phyloP scores from a whole-genome alignment of 805 yeast species.

The Kuraishia cidri region DNA sequence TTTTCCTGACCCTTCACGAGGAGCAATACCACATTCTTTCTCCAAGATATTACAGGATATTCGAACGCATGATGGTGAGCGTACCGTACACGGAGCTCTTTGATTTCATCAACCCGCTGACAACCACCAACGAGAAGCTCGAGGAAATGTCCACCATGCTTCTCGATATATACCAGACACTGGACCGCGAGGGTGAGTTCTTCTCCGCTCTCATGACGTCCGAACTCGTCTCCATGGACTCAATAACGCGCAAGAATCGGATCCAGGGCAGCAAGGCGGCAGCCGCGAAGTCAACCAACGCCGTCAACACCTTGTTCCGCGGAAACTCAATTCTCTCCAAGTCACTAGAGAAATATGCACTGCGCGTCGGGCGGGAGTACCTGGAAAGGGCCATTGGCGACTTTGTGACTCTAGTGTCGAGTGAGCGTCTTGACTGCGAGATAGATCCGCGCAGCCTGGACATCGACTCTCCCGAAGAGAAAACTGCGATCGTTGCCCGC shows the following conservation, averaged over 20 bases:
- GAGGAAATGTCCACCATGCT: slow-evolving; percentile 51
- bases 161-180: slow-evolving; percentile 66
- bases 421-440: slow-evolving; percentile 55
- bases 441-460: slow-evolving; percentile 56
- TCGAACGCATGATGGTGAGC: slow-evolving; percentile 52
- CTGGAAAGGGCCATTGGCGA: slow-evolving; percentile 64
- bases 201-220: slow-evolving; percentile 56
- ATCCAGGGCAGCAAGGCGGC: slow-evolving; percentile 12
- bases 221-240: slow-evolving; percentile 48
- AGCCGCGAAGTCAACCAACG: slow-evolving; percentile 26
- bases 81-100: slow-evolving; percentile 46
- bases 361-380: slow-evolving; percentile 73
- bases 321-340: slow-evolving; percentile 82
- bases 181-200: slow-evolving; percentile 66
- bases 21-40: slow-evolving; percentile 53
- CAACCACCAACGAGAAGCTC: slow-evolving; percentile 25
- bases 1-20: slow-evolving; percentile 40
- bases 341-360: slow-evolving; percentile 68
- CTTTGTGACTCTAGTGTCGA: slow-evolving; percentile 44
- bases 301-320: slow-evolving; percentile 63
- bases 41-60: slow-evolving; percentile 45
- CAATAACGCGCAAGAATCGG: slow-evolving; percentile 31
- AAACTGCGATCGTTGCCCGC: slow-evolving; percentile 29
- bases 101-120: slow-evolving; percentile 28
- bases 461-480: slow-evolving; percentile 22